A percentile compares a stretch with the other conserved stretches of the same genome.
Conservation (phyloP, 345 rosid species). For the Draba incana region DNA sequence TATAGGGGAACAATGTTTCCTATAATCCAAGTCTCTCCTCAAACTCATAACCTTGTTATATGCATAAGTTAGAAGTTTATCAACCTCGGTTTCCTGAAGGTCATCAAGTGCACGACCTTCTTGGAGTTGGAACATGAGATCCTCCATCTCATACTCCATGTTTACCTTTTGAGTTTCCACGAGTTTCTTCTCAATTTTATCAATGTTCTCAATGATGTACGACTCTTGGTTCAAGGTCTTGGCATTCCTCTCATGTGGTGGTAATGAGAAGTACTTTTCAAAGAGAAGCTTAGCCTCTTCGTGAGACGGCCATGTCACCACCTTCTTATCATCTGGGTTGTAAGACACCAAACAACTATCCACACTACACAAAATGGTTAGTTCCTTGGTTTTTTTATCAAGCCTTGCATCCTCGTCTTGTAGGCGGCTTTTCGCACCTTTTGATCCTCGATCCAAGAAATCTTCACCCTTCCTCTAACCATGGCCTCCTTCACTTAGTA, state of each 20-base stretch:
- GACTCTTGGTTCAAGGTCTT: conserved; percentile 24
- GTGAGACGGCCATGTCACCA: conserved; percentile 13
- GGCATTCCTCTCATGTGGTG: not conserved
- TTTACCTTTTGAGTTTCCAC: not conserved
- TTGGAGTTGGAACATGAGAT: conserved; percentile 15
- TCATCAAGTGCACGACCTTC: not conserved
- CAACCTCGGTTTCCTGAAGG: conserved; percentile 2
- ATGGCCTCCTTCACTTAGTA: not conserved
- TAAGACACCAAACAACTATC: not conserved
- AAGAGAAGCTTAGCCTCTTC: conserved; percentile 3
- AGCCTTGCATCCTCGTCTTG: not conserved
- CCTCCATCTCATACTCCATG: conserved; percentile 6
- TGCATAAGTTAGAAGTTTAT: not conserved
- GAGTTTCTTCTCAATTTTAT: conserved; percentile 1
- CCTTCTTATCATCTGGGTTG: not conserved
- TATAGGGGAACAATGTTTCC: too few species aligned
- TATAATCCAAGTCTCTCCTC: not conserved
- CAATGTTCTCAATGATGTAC: conserved; percentile 4
- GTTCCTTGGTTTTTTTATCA: not conserved
- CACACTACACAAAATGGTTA: not conserved
- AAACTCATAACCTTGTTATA: not conserved
- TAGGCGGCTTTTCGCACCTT: not conserved
- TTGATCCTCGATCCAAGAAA: not conserved
- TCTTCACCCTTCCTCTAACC: not conserved
- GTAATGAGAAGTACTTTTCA: not conserved